Percentiles rank a stretch among this genome's conserved stretches.
These are phyloP conservation scores for Fraxinus platypoda DNA, from an alignment of 305 asterid genomes.

Conservation along the genomic window DNA sequence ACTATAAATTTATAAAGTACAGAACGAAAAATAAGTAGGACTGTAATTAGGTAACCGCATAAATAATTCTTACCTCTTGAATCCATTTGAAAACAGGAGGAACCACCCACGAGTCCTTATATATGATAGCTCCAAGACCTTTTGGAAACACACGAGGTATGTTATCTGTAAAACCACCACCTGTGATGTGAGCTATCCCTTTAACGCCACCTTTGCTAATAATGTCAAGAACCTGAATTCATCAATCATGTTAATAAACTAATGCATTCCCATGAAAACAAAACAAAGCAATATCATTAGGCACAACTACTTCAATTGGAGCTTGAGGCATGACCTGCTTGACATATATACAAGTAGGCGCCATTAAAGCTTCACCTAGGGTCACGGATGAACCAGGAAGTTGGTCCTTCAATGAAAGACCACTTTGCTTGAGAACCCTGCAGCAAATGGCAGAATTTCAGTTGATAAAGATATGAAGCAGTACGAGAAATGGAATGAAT, in stretches of 20 bases:
- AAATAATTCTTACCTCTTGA: conserved; percentile 60
- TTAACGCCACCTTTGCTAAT: conserved; percentile 86
- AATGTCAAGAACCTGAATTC: conserved; percentile 72
- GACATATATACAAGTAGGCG: conserved; percentile 89
- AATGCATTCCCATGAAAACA: neutral
- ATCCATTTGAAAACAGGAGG: conserved; percentile 91
- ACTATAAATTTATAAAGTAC: neutral
- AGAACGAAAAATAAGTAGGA: neutral
- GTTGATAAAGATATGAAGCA: neutral
- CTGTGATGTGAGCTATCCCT: conserved; percentile 96
- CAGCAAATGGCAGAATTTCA: neutral
- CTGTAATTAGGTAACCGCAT: neutral
- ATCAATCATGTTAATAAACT: neutral
- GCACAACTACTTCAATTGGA: neutral
- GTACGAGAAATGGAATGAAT: neutral
- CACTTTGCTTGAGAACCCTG: conserved; percentile 80
- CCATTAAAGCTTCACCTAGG: conserved; percentile 86
- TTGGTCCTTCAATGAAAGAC: conserved; percentile 60
- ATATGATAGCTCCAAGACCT: conserved; percentile 82
- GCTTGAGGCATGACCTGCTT: conserved; percentile 59
- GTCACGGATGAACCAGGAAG: conserved; percentile 70
- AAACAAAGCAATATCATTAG: neutral
- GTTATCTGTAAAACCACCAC: conserved; percentile 93
- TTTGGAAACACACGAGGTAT: conserved; percentile 85
- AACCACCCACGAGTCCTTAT: conserved; percentile 65